These are phyloP conservation scores for Jackrogersella multiformis DNA, from an alignment of 495 filamentous ascomycete genomes.

Conservation along the genomic window DNA sequence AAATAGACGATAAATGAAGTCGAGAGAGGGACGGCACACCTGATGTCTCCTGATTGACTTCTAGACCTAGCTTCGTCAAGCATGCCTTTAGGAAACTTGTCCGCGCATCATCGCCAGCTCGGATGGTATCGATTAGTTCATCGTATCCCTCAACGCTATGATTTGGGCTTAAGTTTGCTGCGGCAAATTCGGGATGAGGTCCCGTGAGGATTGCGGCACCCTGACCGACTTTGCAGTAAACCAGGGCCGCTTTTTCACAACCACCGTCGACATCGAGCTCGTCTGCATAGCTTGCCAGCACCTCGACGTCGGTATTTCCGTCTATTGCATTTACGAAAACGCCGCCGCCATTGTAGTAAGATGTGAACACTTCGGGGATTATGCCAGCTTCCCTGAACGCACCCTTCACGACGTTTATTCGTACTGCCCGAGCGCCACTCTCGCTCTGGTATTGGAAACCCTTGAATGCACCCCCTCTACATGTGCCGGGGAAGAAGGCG, in stretches of 20 bases:
- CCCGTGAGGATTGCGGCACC: conserved; percentile 84
- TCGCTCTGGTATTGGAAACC: conserved; percentile 95
- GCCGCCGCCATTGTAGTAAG: conserved; percentile 95
- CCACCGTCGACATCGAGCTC: conserved; percentile 81
- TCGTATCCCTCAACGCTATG: conserved; percentile 70
- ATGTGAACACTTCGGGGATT: conserved; percentile 72
- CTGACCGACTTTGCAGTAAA: conserved; percentile 89
- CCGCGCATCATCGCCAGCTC: conserved; percentile 74
- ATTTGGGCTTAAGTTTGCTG: conserved; percentile 74
- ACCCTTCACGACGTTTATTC: conserved; percentile 70
- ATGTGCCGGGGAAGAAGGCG: conserved; percentile 85
- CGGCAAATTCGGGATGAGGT: conserved; percentile 96
- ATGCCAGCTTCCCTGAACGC: conserved; percentile 59
- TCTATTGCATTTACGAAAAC: conserved; percentile 86
- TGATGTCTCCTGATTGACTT: conserved; percentile 73
- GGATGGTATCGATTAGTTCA: conserved; percentile 71
- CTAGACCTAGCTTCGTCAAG: conserved; percentile 81
- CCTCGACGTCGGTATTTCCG: conserved; percentile 72
- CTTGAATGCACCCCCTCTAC: conserved; percentile 85
- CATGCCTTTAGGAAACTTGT: conserved; percentile 83
- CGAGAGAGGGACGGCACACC: conserved; percentile 83
- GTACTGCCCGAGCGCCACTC: conserved; percentile 78
- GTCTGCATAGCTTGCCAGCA: conserved; percentile 82
- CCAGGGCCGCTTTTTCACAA: conserved; percentile 74
- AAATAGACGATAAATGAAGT: conserved; percentile 80